Conservation (phyloP, 768 basidiomycete genomes). For the Hortiboletus flavorubellus region DNA sequence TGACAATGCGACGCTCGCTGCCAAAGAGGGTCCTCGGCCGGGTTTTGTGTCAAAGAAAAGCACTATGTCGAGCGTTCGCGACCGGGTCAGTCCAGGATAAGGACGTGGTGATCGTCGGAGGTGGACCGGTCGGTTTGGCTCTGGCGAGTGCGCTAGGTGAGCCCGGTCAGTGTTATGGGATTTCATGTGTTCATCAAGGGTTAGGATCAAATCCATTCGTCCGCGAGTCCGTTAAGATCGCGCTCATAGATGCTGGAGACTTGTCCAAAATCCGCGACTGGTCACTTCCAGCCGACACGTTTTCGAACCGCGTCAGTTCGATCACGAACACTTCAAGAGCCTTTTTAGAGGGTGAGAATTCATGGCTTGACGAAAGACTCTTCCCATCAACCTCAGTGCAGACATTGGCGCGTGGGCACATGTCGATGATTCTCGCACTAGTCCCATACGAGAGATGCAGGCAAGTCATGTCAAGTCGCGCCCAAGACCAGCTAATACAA, state of each 20-base stretch:
- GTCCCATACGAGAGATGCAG: conserved; percentile 82
- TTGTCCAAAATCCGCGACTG: conserved; percentile 66
- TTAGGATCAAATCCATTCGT: conserved; percentile 54
- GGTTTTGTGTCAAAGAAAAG: conserved; percentile 4
- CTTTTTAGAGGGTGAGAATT: conserved; percentile 58
- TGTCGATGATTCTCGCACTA: conserved; percentile 65
- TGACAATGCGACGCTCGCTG: conserved; percentile 4
- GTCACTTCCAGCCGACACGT: conserved; percentile 51
- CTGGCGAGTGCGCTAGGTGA: conserved; percentile 83
- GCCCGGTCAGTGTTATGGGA: conserved; percentile 17
- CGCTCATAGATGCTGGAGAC: conserved; percentile 81
- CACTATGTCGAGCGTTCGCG: conserved; percentile 15
- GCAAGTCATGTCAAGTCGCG: conserved; percentile 35
- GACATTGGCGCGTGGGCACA: conserved; percentile 84
- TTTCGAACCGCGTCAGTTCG: conserved; percentile 84
- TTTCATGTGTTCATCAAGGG: background rate
- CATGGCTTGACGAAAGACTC: background rate
- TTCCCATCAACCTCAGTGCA: conserved; percentile 28
- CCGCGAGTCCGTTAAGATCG: conserved; percentile 54
- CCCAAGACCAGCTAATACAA: background rate
- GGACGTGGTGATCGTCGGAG: conserved; percentile 94
- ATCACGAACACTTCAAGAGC: conserved; percentile 70
- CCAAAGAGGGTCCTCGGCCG: conserved; percentile 1
- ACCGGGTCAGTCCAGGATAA: conserved; percentile 43
- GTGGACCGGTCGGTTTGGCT: conserved; percentile 88